phyloP scores from a whole-genome alignment of 2,329 filamentous ascomycete genomes.

The Aureobasidium sp. region DNA sequence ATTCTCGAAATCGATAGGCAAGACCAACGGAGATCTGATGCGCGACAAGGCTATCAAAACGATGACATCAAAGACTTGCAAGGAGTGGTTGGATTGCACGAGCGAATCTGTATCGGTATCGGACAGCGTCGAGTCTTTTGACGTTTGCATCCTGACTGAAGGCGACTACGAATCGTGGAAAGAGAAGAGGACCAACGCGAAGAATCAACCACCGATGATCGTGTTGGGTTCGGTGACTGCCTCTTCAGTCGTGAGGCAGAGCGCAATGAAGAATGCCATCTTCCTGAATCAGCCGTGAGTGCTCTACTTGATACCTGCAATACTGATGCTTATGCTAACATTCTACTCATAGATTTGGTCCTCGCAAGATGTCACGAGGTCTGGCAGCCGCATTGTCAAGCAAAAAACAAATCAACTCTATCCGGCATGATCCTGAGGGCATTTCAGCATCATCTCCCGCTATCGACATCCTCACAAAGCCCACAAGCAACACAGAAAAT shows the following conservation, averaged over 20 bases:
- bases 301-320: not conserved
- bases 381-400: slow-evolving; percentile 13
- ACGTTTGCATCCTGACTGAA: slow-evolving; percentile 17
- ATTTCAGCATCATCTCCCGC: not conserved
- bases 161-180: slow-evolving; percentile 15
- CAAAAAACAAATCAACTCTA: not conserved
- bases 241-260: not conserved
- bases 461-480: not conserved
- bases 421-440: not conserved
- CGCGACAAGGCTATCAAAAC: slow-evolving; percentile 2
- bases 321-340: not conserved
- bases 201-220: not conserved
- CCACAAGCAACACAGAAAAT: not conserved
- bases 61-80: slow-evolving; percentile 1
- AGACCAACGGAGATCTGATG: not conserved
- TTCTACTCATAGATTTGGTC: slow-evolving; percentile 18
- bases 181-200: not conserved
- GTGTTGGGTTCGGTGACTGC: slow-evolving; percentile 11
- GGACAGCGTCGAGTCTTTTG: not conserved
- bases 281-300: slow-evolving; percentile 17
- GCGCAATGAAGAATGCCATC: not conserved
- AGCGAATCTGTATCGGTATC: not conserved
- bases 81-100: slow-evolving; percentile 10
- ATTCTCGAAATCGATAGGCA: slow-evolving; percentile 1
- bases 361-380: slow-evolving; percentile 21